Evolutionary conservation across 495 filamentous ascomycete species (phyloP).

Genomic region (Daldinia concentrica): DNA sequence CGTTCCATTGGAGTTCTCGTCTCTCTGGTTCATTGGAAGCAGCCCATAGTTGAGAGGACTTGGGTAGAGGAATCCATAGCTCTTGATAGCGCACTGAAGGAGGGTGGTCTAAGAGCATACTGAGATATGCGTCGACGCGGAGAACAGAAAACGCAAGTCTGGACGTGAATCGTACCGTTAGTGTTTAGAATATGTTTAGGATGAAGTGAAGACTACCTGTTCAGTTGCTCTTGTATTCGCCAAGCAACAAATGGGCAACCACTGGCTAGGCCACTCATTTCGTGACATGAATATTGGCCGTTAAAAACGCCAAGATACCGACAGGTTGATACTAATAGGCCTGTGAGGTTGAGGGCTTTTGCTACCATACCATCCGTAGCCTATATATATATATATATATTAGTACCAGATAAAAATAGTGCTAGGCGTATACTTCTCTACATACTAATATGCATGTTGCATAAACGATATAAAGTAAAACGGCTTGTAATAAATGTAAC

Average conservation of each 20-base stretch:
- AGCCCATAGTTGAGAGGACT: conserved; percentile 40
- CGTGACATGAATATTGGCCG: conserved; percentile 40
- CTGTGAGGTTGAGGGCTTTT: conserved; percentile 41
- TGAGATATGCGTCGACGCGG: conserved; percentile 47
- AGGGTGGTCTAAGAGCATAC: conserved; percentile 45
- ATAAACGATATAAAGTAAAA: conserved; percentile 45
- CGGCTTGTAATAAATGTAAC: conserved; percentile 43
- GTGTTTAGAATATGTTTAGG: background rate
- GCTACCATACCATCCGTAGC: conserved; percentile 44
- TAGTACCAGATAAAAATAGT: background rate
- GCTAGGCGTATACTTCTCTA: background rate
- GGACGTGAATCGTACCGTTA: conserved; percentile 3
- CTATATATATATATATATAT: too few relatives aligned
- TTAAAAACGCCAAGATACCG: conserved; percentile 48
- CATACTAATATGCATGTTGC: conserved; percentile 39
- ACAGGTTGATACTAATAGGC: conserved; percentile 43
- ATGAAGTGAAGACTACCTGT: conserved; percentile 38
- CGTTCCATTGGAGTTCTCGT: conserved; percentile 49
- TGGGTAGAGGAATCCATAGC: conserved; percentile 47
- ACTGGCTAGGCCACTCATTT: conserved; percentile 23
- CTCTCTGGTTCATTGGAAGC: conserved; percentile 44
- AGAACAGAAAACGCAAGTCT: conserved; percentile 48
- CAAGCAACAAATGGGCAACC: conserved; percentile 37
- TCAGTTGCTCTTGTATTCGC: conserved; percentile 48
- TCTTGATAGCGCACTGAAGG: conserved; percentile 49